Base-by-base conservation (phyloP, 805 yeast genomes). In the Myxozyma geophila region DNA sequence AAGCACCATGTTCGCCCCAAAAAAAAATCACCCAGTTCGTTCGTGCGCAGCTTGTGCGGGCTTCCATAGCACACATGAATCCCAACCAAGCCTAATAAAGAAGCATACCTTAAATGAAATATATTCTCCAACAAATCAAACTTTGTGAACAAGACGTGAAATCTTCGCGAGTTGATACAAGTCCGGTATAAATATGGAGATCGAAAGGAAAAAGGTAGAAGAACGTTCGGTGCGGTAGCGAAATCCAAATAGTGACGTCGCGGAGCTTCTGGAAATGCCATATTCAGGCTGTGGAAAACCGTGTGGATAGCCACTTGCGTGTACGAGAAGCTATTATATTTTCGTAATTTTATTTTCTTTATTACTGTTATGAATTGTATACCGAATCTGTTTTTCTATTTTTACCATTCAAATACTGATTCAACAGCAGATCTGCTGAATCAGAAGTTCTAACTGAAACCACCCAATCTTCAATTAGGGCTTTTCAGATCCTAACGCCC, bases 161-260 rank as follows among this genome's bases (percentile, higher is more conserved):
- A 5, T 40, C 17, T 3, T 40, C 15, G 15, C 44, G 17, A 43
- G 48, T 15, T n/a, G 19, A 43, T 43, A 17, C 19, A 43, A 43
- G 28, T 28, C 28, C 5, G 28, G 5, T 28, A 3, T 12, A 35
- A 35, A 13, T 17, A 8, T 35, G 10, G 9, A 13, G 17, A 39
- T 37, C 46, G 10, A 46, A 49, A 49, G 53, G 40, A 33, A 49
- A 49, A 12, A 33, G 55, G 37, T 17, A 33, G 46, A 37, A 40
- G 19, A 36, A 40, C 35, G 12, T 39, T 52, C n/a, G 55, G 17
- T 17, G n/a, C 46, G n/a, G 21, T 21, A 13, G 55, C 39, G 55
- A 36, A 39, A 52, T 47, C 13, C 51, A 19, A 43, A 49, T 28
- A 2, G 53, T 49, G 53, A 49, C 53, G 53, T 49, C 53, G 53